Evolutionary conservation across 2,329 filamentous ascomycete genomes (phyloP).

Genomic region (Botryosphaeria dothidea): DNA sequence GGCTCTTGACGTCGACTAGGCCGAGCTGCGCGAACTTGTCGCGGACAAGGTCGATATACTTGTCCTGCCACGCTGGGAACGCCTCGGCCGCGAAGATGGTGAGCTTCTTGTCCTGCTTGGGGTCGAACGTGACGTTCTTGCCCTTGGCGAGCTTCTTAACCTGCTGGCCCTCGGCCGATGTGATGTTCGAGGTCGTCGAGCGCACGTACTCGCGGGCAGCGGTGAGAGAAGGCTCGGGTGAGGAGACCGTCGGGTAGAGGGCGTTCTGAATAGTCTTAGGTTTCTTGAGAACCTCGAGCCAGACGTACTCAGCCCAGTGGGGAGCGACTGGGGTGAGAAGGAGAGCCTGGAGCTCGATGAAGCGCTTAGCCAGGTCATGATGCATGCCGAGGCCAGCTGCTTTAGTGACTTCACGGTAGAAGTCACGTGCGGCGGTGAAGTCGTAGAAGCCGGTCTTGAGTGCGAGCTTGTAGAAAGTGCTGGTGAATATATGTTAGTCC

Average conservation of each 20-base stretch:
- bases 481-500: constrained; percentile 20
- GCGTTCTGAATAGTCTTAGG: constrained; percentile 75
- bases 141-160: constrained; percentile 92
- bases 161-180: constrained; percentile 78
- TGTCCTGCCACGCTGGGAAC: constrained; percentile 89
- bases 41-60: constrained; percentile 79
- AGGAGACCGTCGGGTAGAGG: constrained; percentile 69
- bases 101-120: constrained; percentile 87
- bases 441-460: constrained; percentile 74
- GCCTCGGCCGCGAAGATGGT: constrained; percentile 78
- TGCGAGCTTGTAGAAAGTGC: constrained; percentile 42
- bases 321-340: constrained; percentile 83
- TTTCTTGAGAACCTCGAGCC: constrained; percentile 85
- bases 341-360: constrained; percentile 83
- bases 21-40: constrained; percentile 66
- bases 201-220: constrained; percentile 84
- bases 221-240: constrained; percentile 66
- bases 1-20: constrained; percentile 77
- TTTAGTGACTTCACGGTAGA: constrained; percentile 81
- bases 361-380: constrained; percentile 73
- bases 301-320: constrained; percentile 93
- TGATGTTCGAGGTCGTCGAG: constrained; percentile 73
- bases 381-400: constrained; percentile 85
- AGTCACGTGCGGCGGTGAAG: constrained; percentile 83
- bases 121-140: constrained; percentile 82